Percentiles rank a stretch among this genome's conserved stretches.
Conservation (phyloP, 257 asterid genomes). For the Thymus mandschuricus region DNA sequence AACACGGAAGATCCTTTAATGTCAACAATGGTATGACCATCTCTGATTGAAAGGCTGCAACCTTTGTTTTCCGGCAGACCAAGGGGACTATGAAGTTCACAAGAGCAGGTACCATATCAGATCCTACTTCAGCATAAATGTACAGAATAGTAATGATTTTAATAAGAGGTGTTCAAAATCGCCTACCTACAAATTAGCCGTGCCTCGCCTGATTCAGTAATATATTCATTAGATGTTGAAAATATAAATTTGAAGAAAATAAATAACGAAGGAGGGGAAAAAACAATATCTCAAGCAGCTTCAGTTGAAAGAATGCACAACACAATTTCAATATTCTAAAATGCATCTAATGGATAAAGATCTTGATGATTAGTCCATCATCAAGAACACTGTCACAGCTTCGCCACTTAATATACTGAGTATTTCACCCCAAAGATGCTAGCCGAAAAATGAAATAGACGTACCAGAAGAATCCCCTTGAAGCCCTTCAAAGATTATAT, state of each 20-base stretch:
- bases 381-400: neutral
- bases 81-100: slow-evolving; percentile 50
- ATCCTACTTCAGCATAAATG: neutral
- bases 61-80: slow-evolving; percentile 52
- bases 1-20: slow-evolving; percentile 49
- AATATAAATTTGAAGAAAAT: neutral
- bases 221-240: slow-evolving; percentile 29
- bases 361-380: slow-evolving; percentile 2
- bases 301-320: neutral
- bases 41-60: slow-evolving; percentile 41
- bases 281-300: neutral
- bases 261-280: neutral
- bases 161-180: neutral
- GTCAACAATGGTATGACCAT: slow-evolving; percentile 37
- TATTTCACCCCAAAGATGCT: neutral
- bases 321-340: neutral
- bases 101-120: neutral
- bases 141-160: neutral
- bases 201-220: slow-evolving; percentile 58
- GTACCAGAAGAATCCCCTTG: slow-evolving; percentile 69
- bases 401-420: neutral
- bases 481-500: slow-evolving; percentile 63
- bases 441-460: slow-evolving; percentile 26
- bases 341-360: neutral
- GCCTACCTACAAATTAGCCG: slow-evolving; percentile 75